Base-by-base conservation (phyloP, 2,329 filamentous ascomycete species). In the Bipolaris victoriae region DNA sequence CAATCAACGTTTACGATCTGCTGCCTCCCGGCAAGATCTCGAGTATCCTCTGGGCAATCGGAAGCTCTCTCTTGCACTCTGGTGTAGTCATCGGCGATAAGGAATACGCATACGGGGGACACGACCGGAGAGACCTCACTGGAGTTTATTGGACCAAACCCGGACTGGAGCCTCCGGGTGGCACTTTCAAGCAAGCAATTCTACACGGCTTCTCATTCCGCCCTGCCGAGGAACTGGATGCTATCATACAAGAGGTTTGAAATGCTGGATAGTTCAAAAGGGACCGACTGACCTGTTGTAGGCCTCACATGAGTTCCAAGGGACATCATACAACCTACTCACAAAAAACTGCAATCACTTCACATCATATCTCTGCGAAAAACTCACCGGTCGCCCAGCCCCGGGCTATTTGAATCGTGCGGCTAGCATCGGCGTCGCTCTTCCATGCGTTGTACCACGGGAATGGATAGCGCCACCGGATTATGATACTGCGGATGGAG, bases 271-370 rank as follows among this genome's bases (percentile, higher is more conserved):
- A 7, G 2, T 7, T 22, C 20, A 5, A 4, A 26, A 10, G 7
- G n/a, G 29, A n/a, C 24, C 37, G 44, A 40, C 64, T 72, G 57
- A 70, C 61, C 7, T n/a, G 10, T 3, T 5, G 9, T 55, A 78
- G 73, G 88, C 88, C 11, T 91, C 88, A 1, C 84, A 89, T 40
- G 83, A 88, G 64, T 96, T 95, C 68, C 83, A 87, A 55, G 91
- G 91, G 22, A 87, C 87, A 0, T 84, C 84, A 13, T 95, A 96
- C 77, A 94, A 95, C 69, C 84, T 96, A 13, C 82, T 96, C 43
- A 92, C 88, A 18, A 87, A 87, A 66, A 96, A 96, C 76, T 96
- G 91, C 83, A 96, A 96, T 74, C 91, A 96, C 74, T 96, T 96
- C 74, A 94, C 91, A 2, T 87, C 86, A 18, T 86, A 89, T 67